These are phyloP conservation scores for Trypanosoma congolense DNA, from an alignment of 208 protist species.

Conservation along the genomic window DNA sequence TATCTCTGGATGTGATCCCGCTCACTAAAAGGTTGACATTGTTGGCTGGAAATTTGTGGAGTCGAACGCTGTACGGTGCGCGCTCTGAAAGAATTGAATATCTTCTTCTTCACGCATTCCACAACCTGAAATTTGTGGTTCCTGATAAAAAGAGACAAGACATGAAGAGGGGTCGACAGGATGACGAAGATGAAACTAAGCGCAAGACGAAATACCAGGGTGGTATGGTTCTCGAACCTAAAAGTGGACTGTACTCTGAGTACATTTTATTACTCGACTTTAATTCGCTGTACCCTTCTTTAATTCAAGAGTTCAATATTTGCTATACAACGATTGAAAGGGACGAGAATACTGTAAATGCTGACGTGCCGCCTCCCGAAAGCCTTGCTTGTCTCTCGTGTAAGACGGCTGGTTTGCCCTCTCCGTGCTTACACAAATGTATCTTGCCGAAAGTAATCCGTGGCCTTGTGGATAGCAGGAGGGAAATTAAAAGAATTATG, in stretches of 20 bases:
- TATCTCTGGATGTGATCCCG: conserved; percentile 94
- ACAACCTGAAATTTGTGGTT: conserved; percentile 92
- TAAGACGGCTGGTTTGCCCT: conserved; percentile 36
- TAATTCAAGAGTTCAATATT: conserved; percentile 99
- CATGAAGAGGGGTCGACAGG: conserved; percentile 38
- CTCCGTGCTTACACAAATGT: conserved; percentile 85
- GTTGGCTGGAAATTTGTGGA: conserved; percentile 96
- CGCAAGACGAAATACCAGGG: conserved; percentile 90
- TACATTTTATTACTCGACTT: conserved; percentile 99
- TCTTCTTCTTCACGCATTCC: conserved; percentile 96
- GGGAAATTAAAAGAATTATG: conserved; percentile 94
- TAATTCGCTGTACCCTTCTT: conserved; percentile 99
- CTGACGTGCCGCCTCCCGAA: conserved; percentile 61
- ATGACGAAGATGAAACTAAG: conserved; percentile 70
- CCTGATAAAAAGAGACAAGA: conserved; percentile 91
- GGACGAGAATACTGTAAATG: conserved; percentile 30
- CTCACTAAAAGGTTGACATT: conserved; percentile 97
- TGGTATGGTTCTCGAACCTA: conserved; percentile 97
- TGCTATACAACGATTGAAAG: conserved; percentile 99
- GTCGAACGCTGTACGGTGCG: conserved; percentile 89
- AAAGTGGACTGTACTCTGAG: conserved; percentile 97
- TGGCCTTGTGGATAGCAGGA: conserved; percentile 90
- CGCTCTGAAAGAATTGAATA: conserved; percentile 98
- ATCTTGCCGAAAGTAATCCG: conserved; percentile 94
- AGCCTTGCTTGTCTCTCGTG: conserved; percentile 77